phyloP scores from a whole-genome alignment of 345 rosid genomes.

The Gossypium bickii region DNA sequence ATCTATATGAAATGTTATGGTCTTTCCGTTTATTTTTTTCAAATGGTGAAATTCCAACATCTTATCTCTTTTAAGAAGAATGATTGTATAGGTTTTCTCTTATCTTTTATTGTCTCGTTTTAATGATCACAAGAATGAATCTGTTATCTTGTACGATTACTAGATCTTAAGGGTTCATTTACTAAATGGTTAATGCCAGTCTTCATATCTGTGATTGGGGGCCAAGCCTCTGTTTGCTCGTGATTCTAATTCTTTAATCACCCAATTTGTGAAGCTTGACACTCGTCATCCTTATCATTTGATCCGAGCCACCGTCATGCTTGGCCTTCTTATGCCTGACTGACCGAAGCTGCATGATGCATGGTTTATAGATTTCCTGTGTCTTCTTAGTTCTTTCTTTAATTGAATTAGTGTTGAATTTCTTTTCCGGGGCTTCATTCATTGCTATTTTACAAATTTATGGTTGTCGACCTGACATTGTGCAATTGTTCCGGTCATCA shows the following conservation, averaged over 20 bases:
- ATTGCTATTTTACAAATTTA: neutral
- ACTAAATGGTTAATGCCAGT: neutral
- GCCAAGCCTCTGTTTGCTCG: neutral
- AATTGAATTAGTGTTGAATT: conserved; percentile 2
- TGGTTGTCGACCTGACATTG: neutral
- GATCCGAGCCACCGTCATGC: neutral
- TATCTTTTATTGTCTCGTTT: neutral
- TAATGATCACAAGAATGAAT: neutral
- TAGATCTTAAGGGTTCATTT: neutral
- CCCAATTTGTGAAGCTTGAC: neutral
- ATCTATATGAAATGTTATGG: neutral
- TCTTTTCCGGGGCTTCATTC: neutral
- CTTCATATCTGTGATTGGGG: neutral
- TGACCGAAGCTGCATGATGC: neutral
- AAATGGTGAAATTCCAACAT: neutral
- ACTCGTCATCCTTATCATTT: neutral
- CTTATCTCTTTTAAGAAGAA: neutral
- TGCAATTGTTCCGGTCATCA: neutral
- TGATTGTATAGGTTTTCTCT: neutral
- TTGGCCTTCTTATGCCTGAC: neutral
- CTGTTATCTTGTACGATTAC: neutral
- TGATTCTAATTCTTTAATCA: neutral
- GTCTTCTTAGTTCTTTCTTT: conserved; percentile 20
- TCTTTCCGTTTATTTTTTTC: neutral
- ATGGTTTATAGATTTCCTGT: neutral